Base-by-base conservation (phyloP, 805 yeast genomes). In the Wickerhamomyces rabaulensis region DNA sequence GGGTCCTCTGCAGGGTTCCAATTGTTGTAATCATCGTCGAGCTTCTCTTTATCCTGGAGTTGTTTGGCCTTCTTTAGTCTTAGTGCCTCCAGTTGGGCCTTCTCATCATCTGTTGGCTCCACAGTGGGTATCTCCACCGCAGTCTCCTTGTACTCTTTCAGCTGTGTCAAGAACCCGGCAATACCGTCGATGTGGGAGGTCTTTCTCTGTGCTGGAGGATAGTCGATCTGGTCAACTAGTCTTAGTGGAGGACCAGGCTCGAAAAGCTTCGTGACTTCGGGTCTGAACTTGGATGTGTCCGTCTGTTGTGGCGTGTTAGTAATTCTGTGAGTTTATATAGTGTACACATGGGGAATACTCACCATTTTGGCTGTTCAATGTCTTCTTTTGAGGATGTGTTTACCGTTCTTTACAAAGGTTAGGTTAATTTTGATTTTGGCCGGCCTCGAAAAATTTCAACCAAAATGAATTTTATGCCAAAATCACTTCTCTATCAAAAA, bases 1-100 rank as follows among this genome's bases (percentile, higher is more conserved):
- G 79, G 75, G 55, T 84, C 91, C 1, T 61, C 56, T 4, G 63
- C 60, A 0, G 91, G 89, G 44, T 79, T 64, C 86, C 87, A 78
- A 1, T 60, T 49, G 3, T 56, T 47, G 13, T 68, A 52, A 19
- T 65, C 70, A 9, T 64, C 56, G 27, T 73, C 66, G 25, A 79
- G 52, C 25, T 60, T 51, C 44, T 57, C 60, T 43, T 57, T 55
- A 35, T 52, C 55, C 16, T 48, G 48, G 38, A 45, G 48, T 25
- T 46, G 53, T 40, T 56, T 61, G 39, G 53, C 58, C 37, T 56
- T 50, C 39, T 62, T 63, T 37, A 54, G 55, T 20, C 61, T 52
- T 47, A 58, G 54, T 40, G 60, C 63, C 20, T 49, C 52, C 49
- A 66, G 65, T 38, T 61, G 57, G 43, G 53, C 44, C 4, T 65